Evolutionary conservation across 2,329 filamentous ascomycete genomes (phyloP).

Genomic region (Ophiostoma ips): DNA sequence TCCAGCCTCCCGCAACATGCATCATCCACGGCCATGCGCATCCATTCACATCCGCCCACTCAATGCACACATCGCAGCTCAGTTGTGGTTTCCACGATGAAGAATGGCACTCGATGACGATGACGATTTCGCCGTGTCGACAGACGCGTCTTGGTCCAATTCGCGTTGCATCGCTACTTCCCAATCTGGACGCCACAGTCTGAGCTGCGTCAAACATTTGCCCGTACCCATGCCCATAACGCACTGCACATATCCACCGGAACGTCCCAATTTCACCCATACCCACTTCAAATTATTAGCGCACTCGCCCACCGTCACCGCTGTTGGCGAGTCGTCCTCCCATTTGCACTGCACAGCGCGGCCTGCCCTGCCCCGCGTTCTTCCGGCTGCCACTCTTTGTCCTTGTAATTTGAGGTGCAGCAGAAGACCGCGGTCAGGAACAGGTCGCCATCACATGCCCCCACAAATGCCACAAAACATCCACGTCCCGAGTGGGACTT

Average conservation of each 20-base stretch:
- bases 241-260: constrained; percentile 4
- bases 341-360: background rate
- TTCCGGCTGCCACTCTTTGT: constrained; percentile 7
- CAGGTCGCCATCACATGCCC: background rate
- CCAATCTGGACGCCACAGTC: background rate
- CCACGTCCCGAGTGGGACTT: background rate
- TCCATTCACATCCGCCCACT: no score
- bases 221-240: background rate
- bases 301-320: constrained; percentile 8
- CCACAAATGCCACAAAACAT: constrained; percentile 1
- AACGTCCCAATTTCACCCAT: constrained; percentile 12
- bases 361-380: constrained; percentile 10
- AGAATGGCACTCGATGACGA: no score
- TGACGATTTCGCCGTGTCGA: no score
- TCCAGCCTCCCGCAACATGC: no score
- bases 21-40: no score
- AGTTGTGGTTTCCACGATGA: no score
- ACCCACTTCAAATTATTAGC: constrained; percentile 12
- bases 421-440: background rate
- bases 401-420: background rate
- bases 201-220: background rate
- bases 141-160: no score
- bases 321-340: constrained; percentile 4
- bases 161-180: background rate
- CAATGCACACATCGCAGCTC: no score